Percentiles rank a stretch among this genome's conserved stretches.
phyloP scores from a whole-genome alignment of 148 eudicot genomes.

The Limonium bicolor region DNA sequence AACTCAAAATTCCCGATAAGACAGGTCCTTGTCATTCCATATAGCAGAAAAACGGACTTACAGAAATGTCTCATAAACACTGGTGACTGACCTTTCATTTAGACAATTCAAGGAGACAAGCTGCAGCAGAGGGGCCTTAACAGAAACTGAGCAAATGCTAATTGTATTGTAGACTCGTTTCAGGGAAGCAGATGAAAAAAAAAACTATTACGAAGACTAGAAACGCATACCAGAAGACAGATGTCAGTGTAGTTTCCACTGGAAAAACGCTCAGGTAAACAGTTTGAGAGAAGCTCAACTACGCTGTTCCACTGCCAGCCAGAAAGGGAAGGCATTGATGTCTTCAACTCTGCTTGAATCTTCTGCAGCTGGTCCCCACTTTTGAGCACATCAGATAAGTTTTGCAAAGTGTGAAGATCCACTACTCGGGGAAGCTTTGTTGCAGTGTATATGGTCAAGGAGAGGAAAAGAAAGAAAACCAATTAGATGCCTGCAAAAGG shows the following conservation, averaged over 20 bases:
- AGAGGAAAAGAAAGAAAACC: slow-evolving; percentile 89
- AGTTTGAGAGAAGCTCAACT: slow-evolving; percentile 51
- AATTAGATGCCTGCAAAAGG: slow-evolving; percentile 80
- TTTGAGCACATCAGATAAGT: slow-evolving; percentile 45
- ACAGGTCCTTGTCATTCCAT: no score
- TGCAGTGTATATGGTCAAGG: slow-evolving; percentile 78
- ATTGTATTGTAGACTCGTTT: no score
- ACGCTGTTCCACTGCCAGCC: slow-evolving; percentile 43
- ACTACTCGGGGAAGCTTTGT: slow-evolving; percentile 60
- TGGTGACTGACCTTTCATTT: no score
- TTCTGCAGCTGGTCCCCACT: slow-evolving; percentile 52
- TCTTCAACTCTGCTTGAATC: slow-evolving; percentile 33
- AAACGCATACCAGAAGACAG: slow-evolving; percentile 45
- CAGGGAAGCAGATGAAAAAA: no score
- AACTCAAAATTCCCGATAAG: no score
- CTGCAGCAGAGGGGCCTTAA: no score
- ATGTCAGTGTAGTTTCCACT: slow-evolving; percentile 54
- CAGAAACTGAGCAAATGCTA: no score
- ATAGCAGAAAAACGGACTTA: no score
- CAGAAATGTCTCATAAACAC: no score
- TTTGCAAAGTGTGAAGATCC: slow-evolving; percentile 34
- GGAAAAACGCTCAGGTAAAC: slow-evolving; percentile 66
- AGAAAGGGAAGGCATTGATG: slow-evolving; percentile 30
- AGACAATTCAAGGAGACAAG: no score
- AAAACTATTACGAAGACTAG: neutral